Conservation (phyloP, 2,329 filamentous ascomycete genomes). For the Hirsutella thompsonii region DNA sequence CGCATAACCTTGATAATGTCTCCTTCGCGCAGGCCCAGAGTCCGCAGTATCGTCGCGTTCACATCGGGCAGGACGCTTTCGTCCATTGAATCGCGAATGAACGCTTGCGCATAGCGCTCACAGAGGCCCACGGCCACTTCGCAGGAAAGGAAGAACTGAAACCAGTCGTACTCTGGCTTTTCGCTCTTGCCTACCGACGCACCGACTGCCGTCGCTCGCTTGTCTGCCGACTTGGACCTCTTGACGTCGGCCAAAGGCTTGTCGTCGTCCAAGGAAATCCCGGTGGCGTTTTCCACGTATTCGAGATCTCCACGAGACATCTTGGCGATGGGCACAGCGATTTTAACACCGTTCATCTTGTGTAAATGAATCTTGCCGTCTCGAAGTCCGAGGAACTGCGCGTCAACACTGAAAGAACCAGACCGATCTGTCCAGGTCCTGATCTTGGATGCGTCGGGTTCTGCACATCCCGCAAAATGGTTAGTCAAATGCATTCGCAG, state of each 20-base stretch:
- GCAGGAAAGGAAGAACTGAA: conserved; percentile 91
- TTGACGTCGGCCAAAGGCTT: conserved; percentile 84
- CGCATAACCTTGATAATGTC: conserved; percentile 96
- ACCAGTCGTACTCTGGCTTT: conserved; percentile 88
- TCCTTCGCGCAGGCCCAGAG: conserved; percentile 85
- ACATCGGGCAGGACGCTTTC: conserved; percentile 88
- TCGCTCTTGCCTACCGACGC: conserved; percentile 47
- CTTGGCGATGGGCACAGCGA: conserved; percentile 86
- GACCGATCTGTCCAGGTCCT: conserved; percentile 92
- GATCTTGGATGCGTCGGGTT: conserved; percentile 71
- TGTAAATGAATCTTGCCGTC: conserved; percentile 97
- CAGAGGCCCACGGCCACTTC: conserved; percentile 88
- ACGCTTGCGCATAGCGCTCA: conserved; percentile 85
- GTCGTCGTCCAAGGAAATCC: conserved; percentile 82
- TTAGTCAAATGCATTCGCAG: too few species aligned
- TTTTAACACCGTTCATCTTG: conserved; percentile 96
- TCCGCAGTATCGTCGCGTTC: conserved; percentile 68
- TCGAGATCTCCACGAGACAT: conserved; percentile 94
- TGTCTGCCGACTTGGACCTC: conserved; percentile 27
- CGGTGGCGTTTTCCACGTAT: conserved; percentile 82
- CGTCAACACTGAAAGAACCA: conserved; percentile 93
- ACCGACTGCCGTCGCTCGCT: conserved; percentile 30
- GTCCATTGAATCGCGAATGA: conserved; percentile 86
- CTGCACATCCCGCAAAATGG: conserved; percentile 36
- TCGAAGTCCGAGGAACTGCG: conserved; percentile 86